These are phyloP conservation scores for Trametes villosa DNA, from an alignment of 768 basidiomycete species.

Conservation along the genomic window DNA sequence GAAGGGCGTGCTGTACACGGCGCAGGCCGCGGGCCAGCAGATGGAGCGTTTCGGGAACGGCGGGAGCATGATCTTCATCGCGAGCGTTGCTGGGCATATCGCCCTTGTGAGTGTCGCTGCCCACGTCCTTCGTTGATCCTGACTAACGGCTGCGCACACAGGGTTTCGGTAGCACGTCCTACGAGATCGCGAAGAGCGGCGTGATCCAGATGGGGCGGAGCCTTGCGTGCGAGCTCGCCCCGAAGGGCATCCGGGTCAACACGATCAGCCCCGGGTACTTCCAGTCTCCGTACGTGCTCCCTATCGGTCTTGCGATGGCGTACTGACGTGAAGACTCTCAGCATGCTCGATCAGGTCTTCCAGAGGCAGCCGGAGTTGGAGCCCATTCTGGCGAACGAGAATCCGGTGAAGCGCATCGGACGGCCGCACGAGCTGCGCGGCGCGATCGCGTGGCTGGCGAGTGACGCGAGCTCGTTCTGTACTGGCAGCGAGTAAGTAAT, in stretches of 20 bases:
- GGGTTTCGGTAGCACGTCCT: slow-evolving; percentile 44
- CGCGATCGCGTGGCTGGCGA: slow-evolving; percentile 55
- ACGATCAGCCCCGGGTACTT: slow-evolving; percentile 76
- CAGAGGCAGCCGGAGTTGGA: slow-evolving; percentile 56
- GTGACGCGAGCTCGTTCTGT: slow-evolving; percentile 51
- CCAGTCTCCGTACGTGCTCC: slow-evolving; percentile 55
- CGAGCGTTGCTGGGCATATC: slow-evolving; percentile 42
- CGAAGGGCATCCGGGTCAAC: slow-evolving; percentile 69
- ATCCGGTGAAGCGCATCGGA: slow-evolving; percentile 63
- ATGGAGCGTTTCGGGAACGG: slow-evolving; percentile 37
- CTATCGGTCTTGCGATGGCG: neutral
- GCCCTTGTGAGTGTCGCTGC: neutral
- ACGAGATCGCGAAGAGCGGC: slow-evolving; percentile 75
- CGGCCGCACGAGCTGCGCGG: slow-evolving; percentile 71
- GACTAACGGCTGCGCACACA: too few species aligned
- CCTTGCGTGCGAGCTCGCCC: slow-evolving; percentile 79
- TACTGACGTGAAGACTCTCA: neutral
- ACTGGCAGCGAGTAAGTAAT: too few species aligned
- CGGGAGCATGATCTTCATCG: slow-evolving; percentile 39
- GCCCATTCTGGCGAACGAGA: slow-evolving; percentile 57
- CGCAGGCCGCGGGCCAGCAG: slow-evolving; percentile 41
- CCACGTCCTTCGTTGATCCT: too few species aligned
- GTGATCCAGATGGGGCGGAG: slow-evolving; percentile 79
- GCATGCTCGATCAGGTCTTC: slow-evolving; percentile 50
- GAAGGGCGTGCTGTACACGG: slow-evolving; percentile 41